Percentiles rank a stretch among this genome's conserved stretches.
Evolutionary conservation across 1,284 basidiomycete species (phyloP).

Genomic region (Trichosporon sp.): DNA sequence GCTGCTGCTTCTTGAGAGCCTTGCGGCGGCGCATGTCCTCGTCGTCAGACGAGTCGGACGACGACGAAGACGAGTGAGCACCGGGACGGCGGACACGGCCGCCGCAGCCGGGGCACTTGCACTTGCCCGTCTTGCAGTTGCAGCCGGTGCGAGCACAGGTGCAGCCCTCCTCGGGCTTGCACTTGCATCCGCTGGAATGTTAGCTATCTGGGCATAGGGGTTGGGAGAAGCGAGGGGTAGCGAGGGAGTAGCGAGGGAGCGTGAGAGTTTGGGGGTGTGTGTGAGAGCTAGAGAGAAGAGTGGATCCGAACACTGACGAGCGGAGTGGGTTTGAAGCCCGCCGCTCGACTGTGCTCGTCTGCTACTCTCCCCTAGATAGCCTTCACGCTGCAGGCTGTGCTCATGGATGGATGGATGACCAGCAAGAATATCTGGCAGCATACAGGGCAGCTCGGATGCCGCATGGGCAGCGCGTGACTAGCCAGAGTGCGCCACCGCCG

Average conservation of each 20-base stretch:
- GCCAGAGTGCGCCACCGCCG: too few relatives aligned
- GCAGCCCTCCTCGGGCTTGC: slow-evolving; percentile 11
- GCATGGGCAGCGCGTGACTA: too few relatives aligned
- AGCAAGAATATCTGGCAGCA: too few relatives aligned
- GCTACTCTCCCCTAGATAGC: too few relatives aligned
- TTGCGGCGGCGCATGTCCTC: slow-evolving; percentile 9
- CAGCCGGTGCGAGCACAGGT: slow-evolving; percentile 12
- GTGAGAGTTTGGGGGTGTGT: background rate
- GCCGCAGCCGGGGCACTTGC: slow-evolving; percentile 20
- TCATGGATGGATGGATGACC: too few relatives aligned
- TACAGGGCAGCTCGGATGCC: too few relatives aligned
- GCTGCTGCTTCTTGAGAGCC: slow-evolving; percentile 10
- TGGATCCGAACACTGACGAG: too few relatives aligned
- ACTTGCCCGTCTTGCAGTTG: slow-evolving; percentile 19
- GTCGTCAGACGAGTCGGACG: slow-evolving; percentile 9
- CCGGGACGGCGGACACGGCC: slow-evolving; percentile 12
- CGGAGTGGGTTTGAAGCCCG: too few relatives aligned
- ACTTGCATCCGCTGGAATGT: slow-evolving; percentile 18
- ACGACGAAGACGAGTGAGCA: slow-evolving; percentile 10
- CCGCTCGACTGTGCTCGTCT: too few relatives aligned
- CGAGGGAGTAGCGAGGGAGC: background rate
- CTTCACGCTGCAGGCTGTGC: too few relatives aligned
- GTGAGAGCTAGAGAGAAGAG: too few relatives aligned
- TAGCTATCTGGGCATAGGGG: too few relatives aligned
- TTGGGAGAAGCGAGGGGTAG: background rate